Evolutionary conservation across 345 rosid species (phyloP).

Genomic region (Brassica cretica): DNA sequence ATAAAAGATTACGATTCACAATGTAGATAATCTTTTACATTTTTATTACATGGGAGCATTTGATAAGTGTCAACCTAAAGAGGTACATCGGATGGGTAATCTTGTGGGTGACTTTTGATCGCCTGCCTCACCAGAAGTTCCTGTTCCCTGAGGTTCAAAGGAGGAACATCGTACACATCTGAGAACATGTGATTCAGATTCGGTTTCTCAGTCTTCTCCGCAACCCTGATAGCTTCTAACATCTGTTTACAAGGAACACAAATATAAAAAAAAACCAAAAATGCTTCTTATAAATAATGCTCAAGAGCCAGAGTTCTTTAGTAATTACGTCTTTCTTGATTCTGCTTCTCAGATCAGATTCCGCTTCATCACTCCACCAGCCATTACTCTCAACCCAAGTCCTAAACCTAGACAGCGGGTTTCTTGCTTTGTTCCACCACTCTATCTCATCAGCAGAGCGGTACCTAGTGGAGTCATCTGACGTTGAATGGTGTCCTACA

Average conservation of each 20-base stretch:
- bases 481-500: slow-evolving; percentile 87
- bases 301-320: not conserved
- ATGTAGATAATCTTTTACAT: not conserved
- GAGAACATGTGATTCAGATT: slow-evolving; percentile 59
- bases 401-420: slow-evolving; percentile 65
- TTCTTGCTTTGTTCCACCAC: slow-evolving; percentile 61
- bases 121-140: slow-evolving; percentile 58
- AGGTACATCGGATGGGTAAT: slow-evolving; percentile 72
- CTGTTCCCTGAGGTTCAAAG: slow-evolving; percentile 75
- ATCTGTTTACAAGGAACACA: slow-evolving; percentile 47
- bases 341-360: slow-evolving; percentile 59
- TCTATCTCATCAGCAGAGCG: slow-evolving; percentile 72
- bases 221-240: slow-evolving; percentile 68
- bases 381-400: slow-evolving; percentile 73
- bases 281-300: not conserved
- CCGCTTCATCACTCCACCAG: slow-evolving; percentile 75
- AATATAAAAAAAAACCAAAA: not conserved
- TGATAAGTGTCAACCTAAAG: slow-evolving; percentile 34
- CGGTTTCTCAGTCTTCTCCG: slow-evolving; percentile 76
- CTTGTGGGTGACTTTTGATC: slow-evolving; percentile 56
- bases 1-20: not conserved
- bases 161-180: slow-evolving; percentile 70
- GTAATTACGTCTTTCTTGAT: slow-evolving; percentile 65
- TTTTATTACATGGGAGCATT: slow-evolving; percentile 16
- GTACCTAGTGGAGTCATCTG: slow-evolving; percentile 90